Base-by-base conservation (phyloP, 2,329 filamentous ascomycete genomes). In the Rhynchosporium graminicola region DNA sequence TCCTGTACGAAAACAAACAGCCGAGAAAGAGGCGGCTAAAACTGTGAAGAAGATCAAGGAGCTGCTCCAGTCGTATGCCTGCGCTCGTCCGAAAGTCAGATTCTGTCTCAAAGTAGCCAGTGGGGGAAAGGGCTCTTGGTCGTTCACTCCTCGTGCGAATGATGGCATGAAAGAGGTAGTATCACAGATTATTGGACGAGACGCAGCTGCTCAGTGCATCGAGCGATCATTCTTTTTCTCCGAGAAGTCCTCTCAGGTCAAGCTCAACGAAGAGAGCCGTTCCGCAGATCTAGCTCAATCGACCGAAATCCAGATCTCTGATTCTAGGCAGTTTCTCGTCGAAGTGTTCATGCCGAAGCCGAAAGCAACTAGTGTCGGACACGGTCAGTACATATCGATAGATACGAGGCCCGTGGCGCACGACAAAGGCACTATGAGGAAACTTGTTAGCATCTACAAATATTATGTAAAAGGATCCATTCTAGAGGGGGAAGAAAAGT, bases 361-460 rank as follows among this genome's bases (percentile, higher is more conserved):
- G 3, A 76, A 79, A 60, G 80, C 82, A 20, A 70, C 74, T 1
- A 79, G 75, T n/a, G 67, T 84, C 40, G 76, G 77, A 51, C 81
- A 77, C n/a, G 79, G 82, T 0, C 75, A 81, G 4, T 92, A 87
- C 71, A 75, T 92, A 38, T 90, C 87, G 0, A 79, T 93, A 28
- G 88, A 93, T 71, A 80, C 80, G 13, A 81, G 90, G 20, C 89
- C 89, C 3, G 76, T 93, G 13, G 82, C 83, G 2, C 71, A 80
- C 6, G 72, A 74, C 2, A 78, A 80, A 60, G 86, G 86, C 1
- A 82, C 80, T 0, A 79, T 83, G 51, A 90, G 87, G 73, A 85
- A 85, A 68, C 75, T 92, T 2, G 63, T 80, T 1, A 74, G 75
- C 0, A 75, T 81, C 0, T 86, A 87, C 71, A 84, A 81, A 64